Evolutionary conservation across 805 yeast genomes (phyloP).

Genomic region (Monosporozyma yasuniensis): DNA sequence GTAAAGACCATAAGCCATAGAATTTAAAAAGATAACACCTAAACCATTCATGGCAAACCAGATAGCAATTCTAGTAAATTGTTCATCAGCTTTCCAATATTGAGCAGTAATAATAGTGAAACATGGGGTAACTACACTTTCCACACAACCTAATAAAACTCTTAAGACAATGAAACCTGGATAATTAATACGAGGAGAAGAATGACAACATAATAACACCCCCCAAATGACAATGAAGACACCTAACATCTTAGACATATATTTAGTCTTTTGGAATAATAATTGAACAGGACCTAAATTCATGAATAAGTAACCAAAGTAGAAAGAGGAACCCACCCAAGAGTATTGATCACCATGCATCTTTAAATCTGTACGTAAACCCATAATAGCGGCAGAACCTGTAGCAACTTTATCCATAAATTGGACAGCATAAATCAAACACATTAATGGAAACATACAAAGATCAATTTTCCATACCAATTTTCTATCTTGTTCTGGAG

Average conservation of each 20-base stretch:
- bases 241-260: constrained; percentile 42
- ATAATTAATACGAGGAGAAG: constrained; percentile 36
- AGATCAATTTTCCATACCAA: constrained; percentile 44
- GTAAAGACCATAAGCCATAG: constrained; percentile 47
- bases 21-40: constrained; percentile 42
- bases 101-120: constrained; percentile 48
- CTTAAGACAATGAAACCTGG: constrained; percentile 42
- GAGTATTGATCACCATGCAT: constrained; percentile 39
- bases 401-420: constrained; percentile 52
- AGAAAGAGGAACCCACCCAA: constrained; percentile 54
- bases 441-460: constrained; percentile 42
- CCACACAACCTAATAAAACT: constrained; percentile 43
- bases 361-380: constrained; percentile 36
- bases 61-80: constrained; percentile 34
- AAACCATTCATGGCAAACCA: constrained; percentile 40
- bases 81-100: constrained; percentile 46
- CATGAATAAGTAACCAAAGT: constrained; percentile 54
- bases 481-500: constrained; percentile 28
- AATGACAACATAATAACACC: constrained; percentile 41
- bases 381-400: constrained; percentile 46
- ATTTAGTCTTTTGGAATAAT: constrained; percentile 43
- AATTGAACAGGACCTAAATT: constrained; percentile 33
- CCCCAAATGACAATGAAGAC: constrained; percentile 56
- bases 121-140: constrained; percentile 48
- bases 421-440: constrained; percentile 42